Conservation (phyloP, 352 stramenopile genomes). For the Phytophthora pini region DNA sequence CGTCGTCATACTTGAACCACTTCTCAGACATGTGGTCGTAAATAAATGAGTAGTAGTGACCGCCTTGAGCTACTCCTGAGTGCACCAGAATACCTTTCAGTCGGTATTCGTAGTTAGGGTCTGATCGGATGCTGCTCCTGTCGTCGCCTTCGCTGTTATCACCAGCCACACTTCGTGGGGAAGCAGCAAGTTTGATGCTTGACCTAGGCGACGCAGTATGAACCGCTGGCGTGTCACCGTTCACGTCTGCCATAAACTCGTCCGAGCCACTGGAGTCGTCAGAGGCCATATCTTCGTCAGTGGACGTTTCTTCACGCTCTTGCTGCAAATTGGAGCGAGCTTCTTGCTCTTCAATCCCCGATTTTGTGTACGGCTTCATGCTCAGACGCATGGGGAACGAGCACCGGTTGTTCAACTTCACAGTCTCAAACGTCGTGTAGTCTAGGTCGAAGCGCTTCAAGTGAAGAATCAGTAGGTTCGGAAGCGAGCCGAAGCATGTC, state of each 20-base stretch:
- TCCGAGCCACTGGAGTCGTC: conserved; percentile 61
- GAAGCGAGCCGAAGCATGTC: conserved; percentile 95
- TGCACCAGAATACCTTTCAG: conserved; percentile 98
- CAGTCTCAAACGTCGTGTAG: conserved; percentile 99
- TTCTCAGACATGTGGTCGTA: conserved; percentile 91
- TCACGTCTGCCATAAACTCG: conserved; percentile 68
- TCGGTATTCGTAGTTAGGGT: conserved; percentile 97
- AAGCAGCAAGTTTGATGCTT: conserved; percentile 29
- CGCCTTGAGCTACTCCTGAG: conserved; percentile 97
- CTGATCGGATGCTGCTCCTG: conserved; percentile 42
- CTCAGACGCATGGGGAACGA: conserved; percentile 98
- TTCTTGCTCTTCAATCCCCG: conserved; percentile 95
- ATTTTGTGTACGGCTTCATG: conserved; percentile 98
- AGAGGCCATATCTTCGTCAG: conserved; percentile 62
- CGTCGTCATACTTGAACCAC: conserved; percentile 99
- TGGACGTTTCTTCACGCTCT: conserved; percentile 46
- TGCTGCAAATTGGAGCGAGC: conserved; percentile 42
- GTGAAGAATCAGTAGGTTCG: conserved; percentile 98
- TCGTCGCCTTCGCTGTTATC: conserved; percentile 30
- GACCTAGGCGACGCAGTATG: conserved; percentile 35
- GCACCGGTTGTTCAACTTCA: conserved; percentile 99
- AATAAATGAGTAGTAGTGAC: conserved; percentile 98
- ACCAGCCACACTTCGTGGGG: conserved; percentile 18
- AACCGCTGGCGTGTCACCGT: conserved; percentile 36
- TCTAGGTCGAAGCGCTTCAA: conserved; percentile 99